A percentile compares a stretch with the other conserved stretches of the same genome.
Evolutionary conservation across 768 basidiomycete genomes (phyloP).

Genomic region (Lepiota venenata): DNA sequence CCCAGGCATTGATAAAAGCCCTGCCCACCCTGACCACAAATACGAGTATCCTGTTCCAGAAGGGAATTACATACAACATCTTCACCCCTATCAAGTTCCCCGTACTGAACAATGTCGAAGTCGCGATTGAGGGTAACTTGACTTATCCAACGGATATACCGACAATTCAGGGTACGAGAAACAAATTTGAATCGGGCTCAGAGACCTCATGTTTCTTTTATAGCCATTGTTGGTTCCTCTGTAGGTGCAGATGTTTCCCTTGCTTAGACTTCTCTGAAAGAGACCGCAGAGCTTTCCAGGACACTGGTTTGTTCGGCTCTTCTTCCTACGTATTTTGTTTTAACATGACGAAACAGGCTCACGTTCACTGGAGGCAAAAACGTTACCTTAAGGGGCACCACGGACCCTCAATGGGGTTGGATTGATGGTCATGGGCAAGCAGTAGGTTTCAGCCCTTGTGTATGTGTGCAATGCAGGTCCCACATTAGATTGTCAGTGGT

Average conservation of each 20-base stretch:
- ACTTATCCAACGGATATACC: conserved; percentile 51
- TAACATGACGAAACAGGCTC: conserved; percentile 35
- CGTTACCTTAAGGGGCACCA: conserved; percentile 53
- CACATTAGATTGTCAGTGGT: conserved; percentile 40
- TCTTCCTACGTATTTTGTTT: background rate
- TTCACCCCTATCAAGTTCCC: conserved; percentile 59
- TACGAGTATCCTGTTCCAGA: conserved; percentile 53
- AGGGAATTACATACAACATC: conserved; percentile 58
- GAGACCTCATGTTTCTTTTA: background rate
- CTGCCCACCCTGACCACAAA: conserved; percentile 37
- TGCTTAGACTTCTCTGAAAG: background rate
- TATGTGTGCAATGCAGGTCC: background rate
- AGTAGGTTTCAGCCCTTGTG: conserved; percentile 20
- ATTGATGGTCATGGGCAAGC: conserved; percentile 58
- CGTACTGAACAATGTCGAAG: conserved; percentile 50
- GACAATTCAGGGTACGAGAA: conserved; percentile 41
- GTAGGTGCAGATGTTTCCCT: conserved; percentile 26
- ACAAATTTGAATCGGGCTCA: background rate
- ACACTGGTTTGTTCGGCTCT: conserved; percentile 31
- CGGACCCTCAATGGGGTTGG: conserved; percentile 61
- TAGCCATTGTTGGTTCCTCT: conserved; percentile 41
- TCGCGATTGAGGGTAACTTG: conserved; percentile 54
- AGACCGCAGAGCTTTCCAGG: conserved; percentile 38
- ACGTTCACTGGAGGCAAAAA: conserved; percentile 52
- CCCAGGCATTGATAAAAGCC: conserved; percentile 42